Conservation (phyloP, 805 yeast genomes). For the Wickerhamiella dianesei region DNA sequence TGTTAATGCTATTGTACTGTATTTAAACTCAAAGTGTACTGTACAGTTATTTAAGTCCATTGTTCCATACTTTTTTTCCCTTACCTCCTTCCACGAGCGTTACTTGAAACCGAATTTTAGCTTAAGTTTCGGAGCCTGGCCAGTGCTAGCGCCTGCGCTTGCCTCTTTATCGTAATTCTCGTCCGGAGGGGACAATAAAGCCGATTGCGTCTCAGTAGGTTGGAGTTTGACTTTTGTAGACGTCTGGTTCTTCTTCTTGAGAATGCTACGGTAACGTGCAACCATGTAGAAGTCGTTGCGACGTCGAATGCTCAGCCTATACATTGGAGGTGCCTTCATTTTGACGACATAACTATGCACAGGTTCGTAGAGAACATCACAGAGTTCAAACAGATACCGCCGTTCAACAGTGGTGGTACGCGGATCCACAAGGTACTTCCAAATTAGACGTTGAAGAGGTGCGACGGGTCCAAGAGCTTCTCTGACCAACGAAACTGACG, state of each 20-base stretch:
- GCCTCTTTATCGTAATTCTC: background rate
- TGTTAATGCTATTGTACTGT: background rate
- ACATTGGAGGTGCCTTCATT: conserved; percentile 54
- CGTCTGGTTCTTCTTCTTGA: conserved; percentile 7
- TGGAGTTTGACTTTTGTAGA: background rate
- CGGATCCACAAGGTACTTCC: conserved; percentile 52
- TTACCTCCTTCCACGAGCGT: too few species aligned
- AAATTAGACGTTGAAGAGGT: conserved; percentile 46
- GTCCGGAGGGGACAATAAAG: background rate
- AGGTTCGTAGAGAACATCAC: conserved; percentile 53
- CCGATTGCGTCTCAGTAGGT: background rate
- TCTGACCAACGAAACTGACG: conserved; percentile 52
- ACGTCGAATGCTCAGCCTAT: conserved; percentile 50
- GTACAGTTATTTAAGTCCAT: background rate
- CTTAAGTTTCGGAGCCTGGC: background rate
- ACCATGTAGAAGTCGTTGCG: conserved; percentile 29
- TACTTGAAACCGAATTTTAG: background rate
- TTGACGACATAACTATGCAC: conserved; percentile 46
- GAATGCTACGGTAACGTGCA: conserved; percentile 29
- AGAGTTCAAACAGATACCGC: conserved; percentile 47
- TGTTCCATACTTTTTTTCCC: too few species aligned
- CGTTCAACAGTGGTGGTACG: conserved; percentile 48
- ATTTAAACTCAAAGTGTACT: background rate
- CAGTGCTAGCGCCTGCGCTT: background rate
- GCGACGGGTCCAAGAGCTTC: conserved; percentile 38